phyloP scores from a whole-genome alignment of 805 yeast species.

The Candida montana region DNA sequence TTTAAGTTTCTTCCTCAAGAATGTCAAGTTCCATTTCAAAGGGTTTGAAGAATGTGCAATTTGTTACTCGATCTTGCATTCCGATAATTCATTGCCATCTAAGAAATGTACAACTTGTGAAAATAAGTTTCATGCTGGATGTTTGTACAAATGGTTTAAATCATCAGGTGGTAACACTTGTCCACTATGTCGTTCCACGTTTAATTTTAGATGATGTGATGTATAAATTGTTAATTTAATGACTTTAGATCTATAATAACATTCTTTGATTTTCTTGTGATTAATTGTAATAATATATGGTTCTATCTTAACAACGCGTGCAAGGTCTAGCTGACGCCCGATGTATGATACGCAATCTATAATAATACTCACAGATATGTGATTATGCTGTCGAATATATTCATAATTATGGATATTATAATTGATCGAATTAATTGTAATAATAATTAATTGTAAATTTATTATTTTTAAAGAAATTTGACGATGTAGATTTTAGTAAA shows the following conservation, averaged over 20 bases:
- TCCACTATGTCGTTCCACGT: conserved; percentile 81
- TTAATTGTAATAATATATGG: no score
- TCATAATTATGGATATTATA: no score
- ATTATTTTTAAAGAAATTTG: no score
- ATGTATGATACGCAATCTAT: no score
- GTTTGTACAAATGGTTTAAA: conserved; percentile 95
- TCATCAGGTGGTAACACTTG: conserved; percentile 90
- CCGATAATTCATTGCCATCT: conserved; percentile 83
- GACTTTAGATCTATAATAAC: background rate
- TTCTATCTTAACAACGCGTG: no score
- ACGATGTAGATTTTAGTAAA: no score
- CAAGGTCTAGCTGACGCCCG: no score
- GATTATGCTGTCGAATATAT: no score
- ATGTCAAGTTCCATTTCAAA: conserved; percentile 79
- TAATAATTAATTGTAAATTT: no score
- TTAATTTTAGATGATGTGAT: conserved; percentile 35
- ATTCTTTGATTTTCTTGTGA: no score
- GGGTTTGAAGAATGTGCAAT: conserved; percentile 97
- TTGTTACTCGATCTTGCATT: conserved; percentile 86
- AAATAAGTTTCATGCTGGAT: conserved; percentile 92
- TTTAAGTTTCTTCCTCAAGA: conserved; percentile 41
- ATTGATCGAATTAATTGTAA: no score
- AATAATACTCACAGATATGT: no score
- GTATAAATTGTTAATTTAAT: background rate
- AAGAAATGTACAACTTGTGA: conserved; percentile 86